Evolutionary conservation across 1,284 basidiomycete genomes (phyloP), one percentile per base, ranked within the genome.

Genomic region (Pascua guehoae): DNA sequence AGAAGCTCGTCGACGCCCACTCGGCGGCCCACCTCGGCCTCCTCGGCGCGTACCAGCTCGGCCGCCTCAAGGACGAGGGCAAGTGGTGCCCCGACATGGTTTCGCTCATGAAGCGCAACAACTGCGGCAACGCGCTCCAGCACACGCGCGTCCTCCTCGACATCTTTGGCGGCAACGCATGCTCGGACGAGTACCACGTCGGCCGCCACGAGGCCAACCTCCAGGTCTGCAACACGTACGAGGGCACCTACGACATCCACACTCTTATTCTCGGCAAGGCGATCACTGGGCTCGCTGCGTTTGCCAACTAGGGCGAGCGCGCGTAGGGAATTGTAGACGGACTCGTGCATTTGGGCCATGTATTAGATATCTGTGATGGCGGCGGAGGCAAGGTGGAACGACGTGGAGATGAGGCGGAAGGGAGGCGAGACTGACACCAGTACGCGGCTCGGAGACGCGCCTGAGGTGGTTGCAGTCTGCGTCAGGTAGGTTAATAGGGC

Each of bases 1-100:
- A 95, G 84, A 98, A 98, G 78, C 82, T 98, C 16, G 91, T 88
- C 2, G 93, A 97, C 65, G 94, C 94, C 14, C 86, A 89, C 63
- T 90, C 88, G 1, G 91, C 95, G 68, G 84, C 86, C 12, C 84
- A 87, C 0, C 79, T 96, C 14, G 92, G 91, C n/a, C 79, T 94
- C 15, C 82, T 88, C 32, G 90, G 88, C 9, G 86, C 85, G 54
- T 68, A 82, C 32, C 80, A 94, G 78, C 88, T 98, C 7, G 94
- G 94, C 2, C 81, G 92, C 37, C 80, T 96, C 62, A 97, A 97
- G 80, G 95, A 98, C 65, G 49, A 17, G 38, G 88, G 87, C 32
- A 81, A 81, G 64, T 82, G 88, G 70, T 85, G 87, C 17, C 88
- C 95, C 2, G 93, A 98, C 77, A 95, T 95, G 92, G 83, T 98